Base-by-base conservation (phyloP, 306 rosid genomes). In the Cicer arietinum region DNA sequence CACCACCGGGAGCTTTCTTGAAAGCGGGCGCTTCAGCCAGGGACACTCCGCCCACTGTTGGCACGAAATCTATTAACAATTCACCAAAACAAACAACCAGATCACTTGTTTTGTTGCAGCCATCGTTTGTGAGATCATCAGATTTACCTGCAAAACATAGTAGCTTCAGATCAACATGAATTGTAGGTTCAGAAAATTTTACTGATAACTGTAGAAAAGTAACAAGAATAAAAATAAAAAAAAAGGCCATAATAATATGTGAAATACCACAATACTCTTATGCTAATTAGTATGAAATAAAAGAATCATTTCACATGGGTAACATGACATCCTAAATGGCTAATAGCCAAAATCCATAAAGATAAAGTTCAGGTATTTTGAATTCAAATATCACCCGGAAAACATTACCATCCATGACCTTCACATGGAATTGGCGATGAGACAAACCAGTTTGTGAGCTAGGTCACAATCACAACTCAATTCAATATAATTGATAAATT, bases 1-100 rank as follows among this genome's bases (percentile, higher is more conserved):
- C 97, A 75, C 99, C 99, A 59, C 99, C 99, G 3, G 97, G 95
- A 74, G 96, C 95, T 81, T 94, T 94, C 78, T 92, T 68, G 85
- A 94, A 94, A 82, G 99, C 95, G 7, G 97, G 90, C 67, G 99
- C 99, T 79, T 90, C 97, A 79, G 91, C 90, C 52, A 94, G 91
- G 50, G 97, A 91, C 76, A 90, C 92, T 68, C 96, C 99, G 30
- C 84, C 82, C 16, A 84, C 93, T 8, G 92, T 94, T 71, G 97
- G 99, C 79, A 92, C 97, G 30, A 92, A 90, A 74, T 92, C 97
- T 17, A 92, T 86, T 68, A 92, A 81, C 89, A 90, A 69, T 80
- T 92, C 97, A 59, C 97, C 96, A 64, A 92, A 90, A 84, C 90
- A 86, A 81, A 88, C 96, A 75, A 92, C 96, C 67, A 86, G 80